Base-by-base conservation (phyloP, 192 early-diverging fungal species). In the Rhizoclosmatium sp. region DNA sequence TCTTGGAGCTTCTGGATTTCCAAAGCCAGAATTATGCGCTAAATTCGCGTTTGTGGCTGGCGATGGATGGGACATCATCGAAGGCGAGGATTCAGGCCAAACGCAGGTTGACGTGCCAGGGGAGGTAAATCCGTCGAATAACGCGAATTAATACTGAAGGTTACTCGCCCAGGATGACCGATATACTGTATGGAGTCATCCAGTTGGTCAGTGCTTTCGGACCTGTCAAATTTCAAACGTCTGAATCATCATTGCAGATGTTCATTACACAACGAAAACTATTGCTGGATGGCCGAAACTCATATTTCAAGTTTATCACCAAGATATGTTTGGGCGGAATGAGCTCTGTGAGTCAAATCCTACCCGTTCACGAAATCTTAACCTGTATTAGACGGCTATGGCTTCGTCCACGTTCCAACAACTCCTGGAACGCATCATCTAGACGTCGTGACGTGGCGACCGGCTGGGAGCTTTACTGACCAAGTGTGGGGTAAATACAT, bases 281-380 rank as follows among this genome's bases (percentile, higher is more conserved):
- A 54, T 90, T 14, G 68, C 71, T 1, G 87, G 87, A 49, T 90
- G 89, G 89, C 89, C 89, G 23, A 90, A 90, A 61, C n/a, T 90
- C 0, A 79, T 85, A 10, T 76, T 90, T 40, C 87, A 90, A 78
- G 87, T 90, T 3, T 87, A 68, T 75, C 83, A 81, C 45, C 85
- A 86, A 39, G 89, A 90, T 67, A 76, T 70, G 64, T 85, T 81
- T 78, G 89, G 89, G 1, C 81, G 89, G 40, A 85, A 90, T 69
- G 87, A 90, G 60, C 76, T 90, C 19, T 88, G 87, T 89, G 67
- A 47, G 76, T 39, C n/a, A 16, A 66, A 19, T 41, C 66, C n/a
- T 14, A 62, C 5, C 16, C 51, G 51, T 54, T 54, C 16, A 61
- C 56, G n/a, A 75, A 40, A 40, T 3, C 14, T 3, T 12, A 61